Conservation (phyloP, 306 rosid genomes). For the Pterocarpus macrocarpus region DNA sequence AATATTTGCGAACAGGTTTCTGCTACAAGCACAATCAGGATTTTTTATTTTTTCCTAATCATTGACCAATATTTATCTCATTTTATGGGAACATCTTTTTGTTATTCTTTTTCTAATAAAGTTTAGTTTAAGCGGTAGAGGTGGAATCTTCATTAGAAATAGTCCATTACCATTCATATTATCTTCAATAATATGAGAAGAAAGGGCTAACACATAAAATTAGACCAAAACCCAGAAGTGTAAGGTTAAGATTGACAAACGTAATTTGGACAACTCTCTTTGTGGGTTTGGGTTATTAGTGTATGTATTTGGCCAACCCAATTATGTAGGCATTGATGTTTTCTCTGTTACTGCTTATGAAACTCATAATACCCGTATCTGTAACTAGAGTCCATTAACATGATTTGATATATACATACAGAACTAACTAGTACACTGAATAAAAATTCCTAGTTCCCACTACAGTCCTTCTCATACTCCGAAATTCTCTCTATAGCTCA, state of each 20-base stretch:
- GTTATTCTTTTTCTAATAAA: too few relatives aligned
- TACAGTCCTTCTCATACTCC: slow-evolving; percentile 15
- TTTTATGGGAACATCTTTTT: too few relatives aligned
- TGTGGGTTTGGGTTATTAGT: too few relatives aligned
- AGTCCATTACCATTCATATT: too few relatives aligned
- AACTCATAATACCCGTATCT: neutral
- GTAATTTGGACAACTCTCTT: neutral
- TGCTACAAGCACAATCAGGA: neutral
- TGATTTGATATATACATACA: neutral
- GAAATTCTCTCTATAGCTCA: slow-evolving; percentile 25
- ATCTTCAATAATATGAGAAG: neutral
- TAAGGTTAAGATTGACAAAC: neutral
- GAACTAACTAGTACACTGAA: slow-evolving; percentile 15
- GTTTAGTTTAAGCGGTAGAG: too few relatives aligned
- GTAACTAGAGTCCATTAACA: neutral
- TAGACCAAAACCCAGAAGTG: neutral
- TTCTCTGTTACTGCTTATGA: neutral
- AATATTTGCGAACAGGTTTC: neutral
- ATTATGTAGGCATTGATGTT: neutral
- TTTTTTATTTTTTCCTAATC: too few relatives aligned
- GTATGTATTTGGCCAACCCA: neutral
- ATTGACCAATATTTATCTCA: too few relatives aligned
- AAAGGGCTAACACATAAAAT: neutral
- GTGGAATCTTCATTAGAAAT: too few relatives aligned
- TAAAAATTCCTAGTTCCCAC: neutral